A percentile compares a stretch with the other conserved stretches of the same genome.
Conservation (phyloP, 345 rosid species). For the sweet orange (Citrus sinensis) region DNA sequence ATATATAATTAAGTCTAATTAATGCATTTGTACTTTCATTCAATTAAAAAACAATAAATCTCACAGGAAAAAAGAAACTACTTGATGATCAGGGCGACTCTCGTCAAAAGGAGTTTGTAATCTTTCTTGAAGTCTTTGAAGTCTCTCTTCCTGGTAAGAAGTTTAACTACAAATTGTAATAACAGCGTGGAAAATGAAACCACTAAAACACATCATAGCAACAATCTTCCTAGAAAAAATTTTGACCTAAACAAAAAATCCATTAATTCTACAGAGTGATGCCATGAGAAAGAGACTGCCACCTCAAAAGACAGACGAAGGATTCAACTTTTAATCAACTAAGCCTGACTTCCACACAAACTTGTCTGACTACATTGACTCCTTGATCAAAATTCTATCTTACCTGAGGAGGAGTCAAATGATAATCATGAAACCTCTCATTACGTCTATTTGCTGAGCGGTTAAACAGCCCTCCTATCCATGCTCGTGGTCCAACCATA, state of each 20-base stretch:
- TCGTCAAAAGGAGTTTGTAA: slow-evolving; percentile 72
- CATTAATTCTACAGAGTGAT: not conserved
- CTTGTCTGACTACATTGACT: slow-evolving; percentile 2
- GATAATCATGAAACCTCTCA: slow-evolving; percentile 47
- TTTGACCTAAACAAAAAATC: not conserved
- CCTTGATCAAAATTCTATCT: slow-evolving; percentile 3
- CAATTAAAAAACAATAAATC: not conserved
- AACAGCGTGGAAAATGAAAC: not conserved
- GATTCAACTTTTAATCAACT: not conserved
- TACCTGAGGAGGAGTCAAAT: slow-evolving; percentile 76
- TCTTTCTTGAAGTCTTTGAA: slow-evolving; percentile 77
- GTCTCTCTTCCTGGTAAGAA: slow-evolving; percentile 64
- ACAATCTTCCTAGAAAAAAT: not conserved
- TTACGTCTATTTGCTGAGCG: slow-evolving; percentile 52
- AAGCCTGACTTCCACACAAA: not conserved
- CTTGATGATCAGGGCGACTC: slow-evolving; percentile 85
- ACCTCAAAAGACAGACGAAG: not conserved
- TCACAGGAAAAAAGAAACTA: slow-evolving; percentile 25
- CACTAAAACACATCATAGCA: not conserved
- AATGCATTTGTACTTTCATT: not conserved
- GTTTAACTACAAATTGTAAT: slow-evolving; percentile 6
- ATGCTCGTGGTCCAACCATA: slow-evolving; percentile 91
- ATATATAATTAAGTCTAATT: not conserved
- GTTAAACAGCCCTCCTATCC: slow-evolving; percentile 87
- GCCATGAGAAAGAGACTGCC: slow-evolving; percentile 4